Base-by-base conservation (phyloP, 768 basidiomycete genomes). In the Suillus americanus region DNA sequence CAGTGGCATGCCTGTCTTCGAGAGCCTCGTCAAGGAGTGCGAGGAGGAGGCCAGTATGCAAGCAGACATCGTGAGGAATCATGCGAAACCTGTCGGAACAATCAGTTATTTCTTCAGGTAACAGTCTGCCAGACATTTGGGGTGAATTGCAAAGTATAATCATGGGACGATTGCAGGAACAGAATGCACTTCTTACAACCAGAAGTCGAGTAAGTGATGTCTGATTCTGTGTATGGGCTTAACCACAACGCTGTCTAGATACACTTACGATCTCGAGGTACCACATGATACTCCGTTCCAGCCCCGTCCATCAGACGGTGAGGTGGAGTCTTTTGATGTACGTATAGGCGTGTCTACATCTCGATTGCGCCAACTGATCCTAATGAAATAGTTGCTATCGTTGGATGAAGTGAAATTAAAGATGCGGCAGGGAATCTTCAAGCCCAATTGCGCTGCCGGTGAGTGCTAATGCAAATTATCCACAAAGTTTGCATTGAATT, bases 281-380 rank as follows among this genome's bases (percentile, higher is more conserved):
- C 94, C 94, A 0, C 66, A 78, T 6, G 78, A 75, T 38, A 74
- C 79, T 16, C 76, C 81, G 20, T 86, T 90, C 67, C 79, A 80
- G 55, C 94, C 93, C 8, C 81, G 82, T 60, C 94, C 95, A 0
- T 80, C 86, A 25, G 97, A 99, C 68, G 95, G 94, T 30, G 97
- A 99, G 73, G 97, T 97, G 2, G 95, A 97, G 73, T 89, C 85
- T 1, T 99, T 99, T 69, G 87, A 94, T 79, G 95, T 95, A 62
- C 61, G 82, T 70, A 10, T 14, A 3, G 54, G 48, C 13, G 57
- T 59, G 5, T 37, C 62, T 9, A 3, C 30, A 18, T 30, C 25
- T 50, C 43, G 33, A n/a, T 6, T 53, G 60, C 6, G 33, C n/a
- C 25, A 18, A 62, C 35, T 20, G 23, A 62, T 45, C 5, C 20